phyloP scores from a whole-genome alignment of 129 eudicot genomes.

The Helichrysum umbraculigerum region DNA sequence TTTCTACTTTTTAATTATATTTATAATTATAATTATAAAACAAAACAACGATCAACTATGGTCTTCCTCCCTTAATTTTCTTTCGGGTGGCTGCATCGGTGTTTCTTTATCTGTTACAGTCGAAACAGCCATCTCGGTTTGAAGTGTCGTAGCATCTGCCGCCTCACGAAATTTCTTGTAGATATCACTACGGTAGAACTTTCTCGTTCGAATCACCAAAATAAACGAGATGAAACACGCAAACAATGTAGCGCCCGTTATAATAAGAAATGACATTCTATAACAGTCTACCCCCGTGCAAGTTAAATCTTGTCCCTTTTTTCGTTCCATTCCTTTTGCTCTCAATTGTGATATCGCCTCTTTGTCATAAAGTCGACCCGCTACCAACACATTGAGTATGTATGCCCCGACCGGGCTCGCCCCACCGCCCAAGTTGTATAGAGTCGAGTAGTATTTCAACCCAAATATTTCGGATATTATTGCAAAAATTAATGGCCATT shows the following conservation, averaged over 20 bases:
- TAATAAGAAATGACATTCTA: constrained; percentile 60
- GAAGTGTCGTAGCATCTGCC: not conserved
- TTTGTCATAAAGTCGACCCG: constrained; percentile 65
- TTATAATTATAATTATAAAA: not conserved
- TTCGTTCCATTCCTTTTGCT: constrained; percentile 48
- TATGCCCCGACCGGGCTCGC: constrained; percentile 85
- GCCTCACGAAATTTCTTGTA: constrained; percentile 72
- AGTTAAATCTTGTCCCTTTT: constrained; percentile 48
- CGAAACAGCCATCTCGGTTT: constrained; percentile 30
- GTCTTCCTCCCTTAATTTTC: constrained; percentile 20
- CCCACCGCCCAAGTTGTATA: constrained; percentile 60
- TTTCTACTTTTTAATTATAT: not conserved
- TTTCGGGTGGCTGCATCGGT: not conserved
- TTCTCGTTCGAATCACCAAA: constrained; percentile 64
- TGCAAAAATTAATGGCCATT: constrained; percentile 76
- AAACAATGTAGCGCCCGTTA: constrained; percentile 50
- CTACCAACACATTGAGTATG: constrained; percentile 61
- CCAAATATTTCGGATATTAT: constrained; percentile 86
- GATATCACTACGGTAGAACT: constrained; percentile 71
- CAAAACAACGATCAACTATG: not conserved
- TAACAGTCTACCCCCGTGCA: constrained; percentile 72
- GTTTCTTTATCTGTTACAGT: not conserved
- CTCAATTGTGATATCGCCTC: constrained; percentile 58
- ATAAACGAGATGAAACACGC: constrained; percentile 59
- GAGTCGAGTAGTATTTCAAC: constrained; percentile 67